Evolutionary conservation across 2,329 filamentous ascomycete genomes (phyloP), one percentile per base, ranked within the genome.

Genomic region (Pseudocercospora fuligena): DNA sequence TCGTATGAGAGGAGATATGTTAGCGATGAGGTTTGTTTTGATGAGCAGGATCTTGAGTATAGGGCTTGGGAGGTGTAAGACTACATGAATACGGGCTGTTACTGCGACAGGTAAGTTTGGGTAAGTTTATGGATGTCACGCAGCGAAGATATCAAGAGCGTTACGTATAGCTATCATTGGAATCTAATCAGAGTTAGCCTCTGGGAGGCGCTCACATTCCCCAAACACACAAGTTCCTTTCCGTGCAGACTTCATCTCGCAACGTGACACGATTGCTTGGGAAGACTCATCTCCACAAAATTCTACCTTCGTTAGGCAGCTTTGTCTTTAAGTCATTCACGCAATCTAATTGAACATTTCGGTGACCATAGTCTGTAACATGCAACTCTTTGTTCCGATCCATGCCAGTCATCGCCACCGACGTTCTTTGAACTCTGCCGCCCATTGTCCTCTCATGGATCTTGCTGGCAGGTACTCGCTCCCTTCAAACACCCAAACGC

Each of bases 331-430:
- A 46, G 23, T 33, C n/a, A 58, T 14, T 36, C 57, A 60, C 29
- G 40, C 25, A 53, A 61, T 57, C 25, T 58, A 63, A 33, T 46
- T 12, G 61, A 46, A 57, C 61, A 63, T 54, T 21, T 12, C 8
- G 51, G 27, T 33, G 51, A 58, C 53, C 23, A 19, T 29, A 23
- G n/a, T 29, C 23, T 33, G 53, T 33, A 33, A 31, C 25, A 61
- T 46, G 58, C 58, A 25, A 1, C 21, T 46, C 58, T 61, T 61
- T 61, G 58, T 61, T 51, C 21, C 21, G 21, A 51, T 51, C 58
- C 36, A 19, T 57, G n/a, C 21, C 53, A 23, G 21, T 57, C 29
- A 23, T 23, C 25, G 25, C 21, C 47, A 27, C 47, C 46, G n/a
- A 5, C n/a, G 5, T 19, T n/a, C n/a, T 23, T 19, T n/a, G 5